Evolutionary conservation across 2,329 filamentous ascomycete species (phyloP), one percentile per base, ranked within the genome.

Genomic region (Xylaria sp.): DNA sequence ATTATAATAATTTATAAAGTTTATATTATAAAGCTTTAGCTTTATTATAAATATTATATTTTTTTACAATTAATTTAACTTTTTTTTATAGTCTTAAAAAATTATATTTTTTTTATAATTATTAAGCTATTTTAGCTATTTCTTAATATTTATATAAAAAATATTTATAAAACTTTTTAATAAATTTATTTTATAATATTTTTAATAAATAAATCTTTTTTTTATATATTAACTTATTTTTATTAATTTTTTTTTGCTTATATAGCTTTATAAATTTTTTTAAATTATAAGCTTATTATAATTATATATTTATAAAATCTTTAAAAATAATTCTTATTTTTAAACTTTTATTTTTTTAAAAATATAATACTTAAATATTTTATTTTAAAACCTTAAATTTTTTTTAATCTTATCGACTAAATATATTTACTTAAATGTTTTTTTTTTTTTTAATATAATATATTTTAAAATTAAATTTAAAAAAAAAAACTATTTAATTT

Each of bases 31-130:
- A 7, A 34, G 9, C 3, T 39, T 62, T 62, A 23, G 28, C 9
- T 25, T 62, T 62, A 39, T 62, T 50, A 50, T 39, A 62, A 34
- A 51, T 50, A 62, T 62, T 51, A 39, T 52, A 62, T 4, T 51
- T 51, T n/a, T 50, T 50, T n/a, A 62, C 52, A 60, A 50, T 48
- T 6, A 20, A n/a, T 9, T 32, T 18, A 32, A 46, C 25, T 48
- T n/a, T n/a, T 23, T 50, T 60, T 60, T 60, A 28, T 50, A 60
- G 15, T 34, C 52, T 41, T 52, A 50, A 39, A 52, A 50, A 62
- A 15, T 50, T 50, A 50, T 62, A 52, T 34, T 62, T 34, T 32
- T 50, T 62, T 50, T 62, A 6, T 52, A 50, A 4, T 48, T 9
- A 6, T 48, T 48, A 6, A 4, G 7, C 18, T 23, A 48, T 48